Evolutionary conservation across 2,329 filamentous ascomycete genomes (phyloP).

Genomic region (Hortaea werneckii): DNA sequence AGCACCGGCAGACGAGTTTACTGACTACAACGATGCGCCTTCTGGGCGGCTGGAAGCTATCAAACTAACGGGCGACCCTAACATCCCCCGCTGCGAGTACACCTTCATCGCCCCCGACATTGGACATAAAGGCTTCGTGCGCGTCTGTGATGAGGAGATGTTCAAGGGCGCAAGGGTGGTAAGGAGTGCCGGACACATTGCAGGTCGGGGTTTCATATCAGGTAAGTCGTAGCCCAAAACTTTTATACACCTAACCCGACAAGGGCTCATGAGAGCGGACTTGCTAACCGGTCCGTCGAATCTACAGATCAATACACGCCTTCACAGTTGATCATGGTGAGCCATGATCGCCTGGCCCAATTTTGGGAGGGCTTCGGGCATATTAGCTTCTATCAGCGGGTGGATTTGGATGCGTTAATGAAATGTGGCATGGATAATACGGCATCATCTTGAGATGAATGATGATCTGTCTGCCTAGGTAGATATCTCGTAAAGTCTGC

Average conservation of each 20-base stretch:
- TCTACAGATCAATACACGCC: slow-evolving; percentile 60
- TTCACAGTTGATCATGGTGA: slow-evolving; percentile 68
- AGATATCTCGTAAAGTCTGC: too few species aligned
- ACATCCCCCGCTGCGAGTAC: slow-evolving; percentile 76
- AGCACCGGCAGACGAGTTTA: not conserved
- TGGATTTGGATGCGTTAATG: slow-evolving; percentile 33
- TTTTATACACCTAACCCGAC: not conserved
- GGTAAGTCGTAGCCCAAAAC: slow-evolving; percentile 43
- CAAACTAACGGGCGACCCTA: slow-evolving; percentile 85
- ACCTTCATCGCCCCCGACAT: slow-evolving; percentile 76
- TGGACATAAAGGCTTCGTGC: slow-evolving; percentile 53
- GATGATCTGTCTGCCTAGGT: too few species aligned
- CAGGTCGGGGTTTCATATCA: slow-evolving; percentile 57
- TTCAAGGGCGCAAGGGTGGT: slow-evolving; percentile 71
- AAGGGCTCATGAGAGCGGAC: not conserved
- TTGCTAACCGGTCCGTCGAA: slow-evolving; percentile 1
- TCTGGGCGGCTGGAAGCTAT: slow-evolving; percentile 67
- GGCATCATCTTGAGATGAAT: not conserved
- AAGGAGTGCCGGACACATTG: slow-evolving; percentile 66
- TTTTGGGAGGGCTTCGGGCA: slow-evolving; percentile 59
- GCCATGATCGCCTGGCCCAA: slow-evolving; percentile 66
- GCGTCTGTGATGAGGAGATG: slow-evolving; percentile 52
- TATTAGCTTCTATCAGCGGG: slow-evolving; percentile 39
- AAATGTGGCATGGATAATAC: not conserved
- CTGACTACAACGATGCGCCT: slow-evolving; percentile 28